phyloP scores from a whole-genome alignment of 2,329 filamentous ascomycete species.

The Aspergillus udagawae region DNA sequence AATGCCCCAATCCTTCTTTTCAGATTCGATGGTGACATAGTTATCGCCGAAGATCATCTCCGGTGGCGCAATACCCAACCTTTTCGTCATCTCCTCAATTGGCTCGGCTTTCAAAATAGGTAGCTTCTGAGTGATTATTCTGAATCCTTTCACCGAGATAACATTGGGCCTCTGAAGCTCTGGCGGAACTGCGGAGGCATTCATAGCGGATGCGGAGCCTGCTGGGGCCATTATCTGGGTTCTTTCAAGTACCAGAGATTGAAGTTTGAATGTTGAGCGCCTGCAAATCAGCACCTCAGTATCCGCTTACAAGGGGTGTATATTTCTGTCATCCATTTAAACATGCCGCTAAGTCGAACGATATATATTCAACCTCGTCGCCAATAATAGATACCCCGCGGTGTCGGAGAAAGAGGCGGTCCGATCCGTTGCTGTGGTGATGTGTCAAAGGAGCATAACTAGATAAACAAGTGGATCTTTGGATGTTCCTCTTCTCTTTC shows the following conservation, averaged over 20 bases:
- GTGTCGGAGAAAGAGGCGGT: slow-evolving; percentile 28
- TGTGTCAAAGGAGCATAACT: neutral
- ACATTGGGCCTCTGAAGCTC: slow-evolving; percentile 45
- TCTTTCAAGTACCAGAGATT: neutral
- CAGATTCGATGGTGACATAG: slow-evolving; percentile 69
- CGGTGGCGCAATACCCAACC: slow-evolving; percentile 79
- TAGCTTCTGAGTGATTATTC: slow-evolving; percentile 78
- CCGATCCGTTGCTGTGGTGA: slow-evolving; percentile 30
- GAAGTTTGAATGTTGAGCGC: neutral
- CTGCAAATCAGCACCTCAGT: neutral
- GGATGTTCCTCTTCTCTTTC: slow-evolving; percentile 7
- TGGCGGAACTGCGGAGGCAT: slow-evolving; percentile 55
- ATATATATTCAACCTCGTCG: neutral
- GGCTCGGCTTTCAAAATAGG: slow-evolving; percentile 90
- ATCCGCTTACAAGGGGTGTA: neutral
- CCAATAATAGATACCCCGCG: slow-evolving; percentile 22
- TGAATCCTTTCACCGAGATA: slow-evolving; percentile 65
- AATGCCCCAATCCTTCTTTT: slow-evolving; percentile 71
- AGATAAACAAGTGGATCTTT: slow-evolving; percentile 16
- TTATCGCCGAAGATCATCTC: slow-evolving; percentile 99
- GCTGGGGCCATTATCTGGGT: neutral
- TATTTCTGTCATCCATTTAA: neutral
- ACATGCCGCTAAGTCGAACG: neutral
- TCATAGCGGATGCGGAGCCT: slow-evolving; percentile 16
- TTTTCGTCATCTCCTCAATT: slow-evolving; percentile 78